phyloP scores from a whole-genome alignment of 2,329 filamentous ascomycete species.

The Botryotinia narcissicola region DNA sequence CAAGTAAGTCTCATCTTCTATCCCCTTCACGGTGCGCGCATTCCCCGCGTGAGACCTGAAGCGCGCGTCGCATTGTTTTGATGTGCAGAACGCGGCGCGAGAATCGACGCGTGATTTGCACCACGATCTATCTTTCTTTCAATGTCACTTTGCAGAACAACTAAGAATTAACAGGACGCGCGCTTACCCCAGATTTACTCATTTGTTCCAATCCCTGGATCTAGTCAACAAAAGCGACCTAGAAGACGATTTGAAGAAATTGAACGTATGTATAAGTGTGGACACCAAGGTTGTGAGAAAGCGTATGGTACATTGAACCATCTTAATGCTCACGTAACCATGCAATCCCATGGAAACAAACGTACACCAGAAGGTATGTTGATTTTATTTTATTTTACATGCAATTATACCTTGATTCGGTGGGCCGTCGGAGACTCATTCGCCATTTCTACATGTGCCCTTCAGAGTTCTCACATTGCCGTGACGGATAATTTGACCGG shows the following conservation, averaged over 20 bases:
- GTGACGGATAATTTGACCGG: not conserved
- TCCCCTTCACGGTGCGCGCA: not conserved
- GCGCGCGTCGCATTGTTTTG: not conserved
- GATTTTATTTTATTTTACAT: not conserved
- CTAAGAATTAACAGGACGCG: constrained; percentile 40
- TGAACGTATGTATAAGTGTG: constrained; percentile 99
- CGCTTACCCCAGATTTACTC: constrained; percentile 82
- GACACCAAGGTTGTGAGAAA: constrained; percentile 98
- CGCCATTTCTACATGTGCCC: not conserved
- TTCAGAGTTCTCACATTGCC: not conserved
- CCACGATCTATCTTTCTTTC: constrained; percentile 16
- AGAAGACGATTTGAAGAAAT: constrained; percentile 95
- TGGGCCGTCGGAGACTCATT: not conserved
- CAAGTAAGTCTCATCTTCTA: constrained; percentile 1
- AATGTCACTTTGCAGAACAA: constrained; percentile 12
- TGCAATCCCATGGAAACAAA: constrained; percentile 95
- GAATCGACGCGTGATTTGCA: not conserved
- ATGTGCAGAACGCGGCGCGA: constrained; percentile 21
- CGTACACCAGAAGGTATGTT: constrained; percentile 91
- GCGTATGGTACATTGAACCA: constrained; percentile 98
- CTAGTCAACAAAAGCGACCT: constrained; percentile 95
- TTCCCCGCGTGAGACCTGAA: not conserved
- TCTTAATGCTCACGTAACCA: constrained; percentile 95
- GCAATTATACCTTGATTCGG: not conserved
- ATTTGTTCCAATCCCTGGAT: constrained; percentile 94